Evolutionary conservation across 2,329 filamentous ascomycete species (phyloP), one percentile per base, ranked within the genome.

Genomic region (Xylaria sp.): DNA sequence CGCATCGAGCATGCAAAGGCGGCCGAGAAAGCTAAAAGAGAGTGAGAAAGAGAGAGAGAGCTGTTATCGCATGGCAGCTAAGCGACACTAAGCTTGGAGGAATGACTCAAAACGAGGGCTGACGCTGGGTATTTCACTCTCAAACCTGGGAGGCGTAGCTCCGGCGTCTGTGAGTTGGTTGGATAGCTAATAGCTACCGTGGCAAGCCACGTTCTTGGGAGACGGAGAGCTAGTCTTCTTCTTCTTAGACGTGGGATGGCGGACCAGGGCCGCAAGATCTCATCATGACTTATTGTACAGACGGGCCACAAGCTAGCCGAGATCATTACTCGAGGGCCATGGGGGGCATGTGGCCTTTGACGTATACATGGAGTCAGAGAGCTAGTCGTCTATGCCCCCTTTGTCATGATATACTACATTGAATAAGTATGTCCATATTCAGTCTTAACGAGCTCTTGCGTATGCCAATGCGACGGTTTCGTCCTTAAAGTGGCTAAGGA

Each of bases 161-260:
- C 10, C 13, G 17, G 17, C 2, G 20, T 50, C 13, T 39, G 10
- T 44, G 42, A 20, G 42, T 20, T n/a, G 42, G 42, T 20, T 44
- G 10, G 42, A 44, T 22, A n/a, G 42, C 7, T 20, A 20, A 20
- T n/a, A 36, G 42, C 6, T 44, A 44, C 5, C n/a, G 6, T 31
- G 51, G 50, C 61, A 67, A 61, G 65, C 65, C 65, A 67, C 65
- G 11, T 47, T 57, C 51, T 64, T 45, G 56, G 45, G 42, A 57
- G 20, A 44, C 22, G n/a, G n/a, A n/a, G n/a, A 25, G 39, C 3
- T 22, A 11, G 29, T 2, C 3, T 47, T 22, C 20, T 15, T 36
- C 6, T 42, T 50, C 33, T 17, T 31, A 15, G 33, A 38, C 27
- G 13, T 29, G 49, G 27, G 49, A 51, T 51, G 27, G 9, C 47